A percentile compares a stretch with the other conserved stretches of the same genome.
These are phyloP conservation scores for Tribonema minus DNA, from an alignment of 108 stramenopile species.

Conservation along the genomic window DNA sequence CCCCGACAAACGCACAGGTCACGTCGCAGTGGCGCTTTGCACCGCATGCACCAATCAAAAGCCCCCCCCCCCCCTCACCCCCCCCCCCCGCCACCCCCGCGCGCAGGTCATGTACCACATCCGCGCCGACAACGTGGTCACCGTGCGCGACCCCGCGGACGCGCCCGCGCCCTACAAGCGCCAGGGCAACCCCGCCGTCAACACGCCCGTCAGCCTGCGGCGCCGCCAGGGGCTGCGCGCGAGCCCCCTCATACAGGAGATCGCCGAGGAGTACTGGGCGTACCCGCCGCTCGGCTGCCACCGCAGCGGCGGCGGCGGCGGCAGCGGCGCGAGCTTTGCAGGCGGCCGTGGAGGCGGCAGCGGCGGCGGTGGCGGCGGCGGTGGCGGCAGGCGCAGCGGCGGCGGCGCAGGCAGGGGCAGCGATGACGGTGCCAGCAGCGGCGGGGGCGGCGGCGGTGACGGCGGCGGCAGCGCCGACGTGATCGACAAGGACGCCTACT, in stretches of 20 bases:
- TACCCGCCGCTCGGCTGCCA: slow-evolving; percentile 6
- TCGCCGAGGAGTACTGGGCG: slow-evolving; percentile 16
- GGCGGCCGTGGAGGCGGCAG: too few relatives aligned
- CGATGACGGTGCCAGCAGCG: too few relatives aligned
- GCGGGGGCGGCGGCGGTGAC: too few relatives aligned
- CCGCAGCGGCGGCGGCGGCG: too few relatives aligned
- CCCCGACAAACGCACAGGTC: not conserved
- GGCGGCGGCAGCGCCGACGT: too few relatives aligned
- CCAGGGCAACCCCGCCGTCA: slow-evolving; percentile 34
- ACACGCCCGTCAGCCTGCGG: slow-evolving; percentile 18
- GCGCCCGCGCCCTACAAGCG: slow-evolving; percentile 30
- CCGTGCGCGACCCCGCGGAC: slow-evolving; percentile 5
- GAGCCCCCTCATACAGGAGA: slow-evolving; percentile 31
- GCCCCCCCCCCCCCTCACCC: not conserved
- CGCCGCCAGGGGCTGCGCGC: not conserved
- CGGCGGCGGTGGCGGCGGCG: too few relatives aligned
- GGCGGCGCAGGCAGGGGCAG: too few relatives aligned
- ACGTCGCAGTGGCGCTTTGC: not conserved
- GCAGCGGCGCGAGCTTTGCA: too few relatives aligned
- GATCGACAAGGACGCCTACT: slow-evolving; percentile 18
- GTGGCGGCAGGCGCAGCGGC: too few relatives aligned
- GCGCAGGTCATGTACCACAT: slow-evolving; percentile 30
- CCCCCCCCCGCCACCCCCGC: not conserved
- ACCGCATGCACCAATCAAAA: not conserved
- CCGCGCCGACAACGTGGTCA: slow-evolving; percentile 19